phyloP scores from a whole-genome alignment of 768 basidiomycete genomes.

The Lyophyllum semitale region DNA sequence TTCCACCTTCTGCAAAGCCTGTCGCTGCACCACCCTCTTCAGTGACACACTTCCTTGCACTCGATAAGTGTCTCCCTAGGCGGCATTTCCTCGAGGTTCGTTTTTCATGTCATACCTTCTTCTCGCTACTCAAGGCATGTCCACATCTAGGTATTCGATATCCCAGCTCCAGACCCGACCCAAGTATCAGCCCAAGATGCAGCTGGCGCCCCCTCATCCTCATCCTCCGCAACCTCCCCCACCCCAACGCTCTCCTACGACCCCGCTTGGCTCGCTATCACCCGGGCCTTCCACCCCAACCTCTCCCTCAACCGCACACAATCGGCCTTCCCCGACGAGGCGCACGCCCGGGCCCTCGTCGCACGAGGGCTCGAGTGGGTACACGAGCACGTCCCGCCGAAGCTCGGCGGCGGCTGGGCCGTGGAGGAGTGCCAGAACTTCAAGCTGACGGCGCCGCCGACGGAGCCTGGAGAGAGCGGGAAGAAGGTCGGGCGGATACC shows the following conservation, averaged over 20 bases:
- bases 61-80: constrained; percentile 84
- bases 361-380: constrained; percentile 70
- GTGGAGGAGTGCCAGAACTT: constrained; percentile 70
- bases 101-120: neutral
- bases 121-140: neutral
- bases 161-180: constrained; percentile 34
- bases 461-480: constrained; percentile 33
- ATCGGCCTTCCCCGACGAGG: constrained; percentile 59
- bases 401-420: constrained; percentile 33
- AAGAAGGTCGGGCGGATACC: constrained; percentile 4
- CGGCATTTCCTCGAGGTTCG: constrained; percentile 81
- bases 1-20: constrained; percentile 29
- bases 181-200: neutral
- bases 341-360: constrained; percentile 54
- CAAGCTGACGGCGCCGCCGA: constrained; percentile 56
- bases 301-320: constrained; percentile 59
- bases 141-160: constrained; percentile 66
- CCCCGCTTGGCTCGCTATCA: constrained; percentile 93
- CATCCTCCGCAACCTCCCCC: constrained; percentile 1
- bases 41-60: constrained; percentile 80
- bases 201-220: neutral
- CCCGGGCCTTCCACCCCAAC: constrained; percentile 81
- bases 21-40: constrained; percentile 16
- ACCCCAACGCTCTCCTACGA: constrained; percentile 65
- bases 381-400: constrained; percentile 46